These are phyloP conservation scores for Eucalyptus viminalis DNA, from an alignment of 345 rosid genomes.

Conservation along the genomic window DNA sequence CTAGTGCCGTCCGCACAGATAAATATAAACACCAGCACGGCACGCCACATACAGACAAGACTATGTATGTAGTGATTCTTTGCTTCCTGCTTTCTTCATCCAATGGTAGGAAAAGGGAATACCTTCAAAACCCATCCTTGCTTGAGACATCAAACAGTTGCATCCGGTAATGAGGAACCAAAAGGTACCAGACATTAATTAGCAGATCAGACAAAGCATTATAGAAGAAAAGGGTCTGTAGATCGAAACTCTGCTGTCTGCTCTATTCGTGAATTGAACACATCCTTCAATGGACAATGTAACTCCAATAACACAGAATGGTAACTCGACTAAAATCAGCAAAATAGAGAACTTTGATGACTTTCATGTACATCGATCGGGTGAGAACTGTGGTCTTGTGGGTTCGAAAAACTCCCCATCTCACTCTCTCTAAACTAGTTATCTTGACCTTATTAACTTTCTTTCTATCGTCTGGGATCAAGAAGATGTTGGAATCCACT, in stretches of 20 bases:
- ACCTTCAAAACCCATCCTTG: not conserved
- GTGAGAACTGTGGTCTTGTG: not conserved
- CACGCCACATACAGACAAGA: not conserved
- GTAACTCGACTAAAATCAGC: not conserved
- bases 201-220: not conserved
- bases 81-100: not conserved
- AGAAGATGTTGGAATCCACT: conserved; percentile 17
- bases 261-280: not conserved
- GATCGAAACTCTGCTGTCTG: not conserved
- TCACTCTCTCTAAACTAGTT: not conserved
- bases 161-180: not conserved
- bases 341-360: not conserved
- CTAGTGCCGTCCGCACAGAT: not conserved
- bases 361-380: not conserved
- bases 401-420: not conserved
- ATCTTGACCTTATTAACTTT: not conserved
- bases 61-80: not conserved
- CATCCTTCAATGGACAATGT: not conserved
- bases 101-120: not conserved
- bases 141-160: not conserved
- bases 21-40: not conserved
- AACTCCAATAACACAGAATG: not conserved
- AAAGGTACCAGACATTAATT: not conserved
- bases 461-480: not conserved
- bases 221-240: not conserved